Evolutionary conservation across 2,329 filamentous ascomycete genomes (phyloP), one percentile per base, ranked within the genome.

Genomic region (Beauveria varroae): DNA sequence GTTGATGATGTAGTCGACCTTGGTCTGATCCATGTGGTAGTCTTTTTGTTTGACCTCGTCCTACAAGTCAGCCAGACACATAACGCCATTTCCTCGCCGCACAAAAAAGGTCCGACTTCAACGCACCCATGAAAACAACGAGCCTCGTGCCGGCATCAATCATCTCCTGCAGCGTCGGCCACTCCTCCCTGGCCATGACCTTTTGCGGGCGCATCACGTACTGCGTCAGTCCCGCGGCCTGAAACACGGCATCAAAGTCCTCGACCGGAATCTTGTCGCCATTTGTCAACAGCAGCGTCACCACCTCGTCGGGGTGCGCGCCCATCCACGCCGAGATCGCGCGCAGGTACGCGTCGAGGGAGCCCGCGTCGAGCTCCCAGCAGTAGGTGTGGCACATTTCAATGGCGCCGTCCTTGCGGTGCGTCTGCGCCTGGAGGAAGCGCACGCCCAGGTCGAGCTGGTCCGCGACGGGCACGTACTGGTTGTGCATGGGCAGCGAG

Each of bases 151-250:
- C 79, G 43, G 78, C 76, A 26, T 81, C 75, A 65, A 93, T 89
- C 62, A 93, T 73, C 20, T 81, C 71, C 67, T 85, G 80, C 16
- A 93, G 76, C 0, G 89, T 92, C 72, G 89, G 89, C 90, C 91
- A 79, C 66, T 81, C 80, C 56, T 81, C 68, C 40, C 79, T 67
- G n/a, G 69, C 67, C 47, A 81, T 50, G 20, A 54, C 65, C 14
- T 63, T 64, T 30, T 69, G 68, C 0, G 86, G 82, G 1, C 74
- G 74, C 64, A 84, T 90, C 10, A 81, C 82, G 65, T 85, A 81
- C 22, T 78, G 67, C 47, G 79, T 80, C 60, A 90, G 76, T 14
- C 83, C 81, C 1, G 83, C 79, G 2, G 76, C 70, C 51, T 77
- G 72, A 67, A 88, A 89, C 6, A 79, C 76, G 12, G 77, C 73